A percentile compares a stretch with the other conserved stretches of the same genome.
These are phyloP conservation scores for Penicillium italicum DNA, from an alignment of 2,329 filamentous ascomycete genomes.

Conservation along the genomic window DNA sequence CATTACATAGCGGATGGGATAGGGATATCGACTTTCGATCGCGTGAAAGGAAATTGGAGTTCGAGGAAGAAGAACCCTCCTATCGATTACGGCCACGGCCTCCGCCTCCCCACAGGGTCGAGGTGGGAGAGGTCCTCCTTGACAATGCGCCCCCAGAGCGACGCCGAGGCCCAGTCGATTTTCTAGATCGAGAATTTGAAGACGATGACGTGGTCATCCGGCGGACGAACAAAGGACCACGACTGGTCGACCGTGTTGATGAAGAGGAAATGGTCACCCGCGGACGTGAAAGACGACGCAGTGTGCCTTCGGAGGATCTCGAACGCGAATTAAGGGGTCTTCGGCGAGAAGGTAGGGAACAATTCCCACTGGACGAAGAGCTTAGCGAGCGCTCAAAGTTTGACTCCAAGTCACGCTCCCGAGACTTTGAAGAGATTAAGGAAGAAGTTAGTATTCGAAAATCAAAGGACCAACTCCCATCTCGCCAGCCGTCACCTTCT, in stretches of 20 bases:
- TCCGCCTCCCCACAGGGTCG: neutral
- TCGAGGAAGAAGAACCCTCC: neutral
- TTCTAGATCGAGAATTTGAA: neutral
- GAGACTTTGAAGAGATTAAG: slow-evolving; percentile 10
- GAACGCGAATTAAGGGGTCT: slow-evolving; percentile 2
- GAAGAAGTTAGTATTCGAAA: slow-evolving; percentile 18
- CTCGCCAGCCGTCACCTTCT: slow-evolving; percentile 52
- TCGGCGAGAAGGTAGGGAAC: neutral
- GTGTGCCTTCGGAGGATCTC: neutral
- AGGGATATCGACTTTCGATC: slow-evolving; percentile 3
- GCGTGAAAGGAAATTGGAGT: neutral
- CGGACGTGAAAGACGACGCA: slow-evolving; percentile 1
- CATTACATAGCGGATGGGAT: slow-evolving; percentile 5
- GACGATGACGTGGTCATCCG: slow-evolving; percentile 2
- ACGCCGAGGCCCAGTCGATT: neutral
- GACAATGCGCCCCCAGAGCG: neutral
- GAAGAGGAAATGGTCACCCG: neutral
- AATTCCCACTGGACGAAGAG: neutral
- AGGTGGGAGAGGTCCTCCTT: slow-evolving; percentile 2
- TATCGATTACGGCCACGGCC: neutral
- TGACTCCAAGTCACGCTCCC: neutral
- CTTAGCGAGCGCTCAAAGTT: neutral
- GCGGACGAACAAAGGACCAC: neutral
- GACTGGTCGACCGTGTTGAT: neutral
- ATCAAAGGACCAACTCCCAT: slow-evolving; percentile 22